Conservation (phyloP, 345 rosid genomes). For the Citrus medica region DNA sequence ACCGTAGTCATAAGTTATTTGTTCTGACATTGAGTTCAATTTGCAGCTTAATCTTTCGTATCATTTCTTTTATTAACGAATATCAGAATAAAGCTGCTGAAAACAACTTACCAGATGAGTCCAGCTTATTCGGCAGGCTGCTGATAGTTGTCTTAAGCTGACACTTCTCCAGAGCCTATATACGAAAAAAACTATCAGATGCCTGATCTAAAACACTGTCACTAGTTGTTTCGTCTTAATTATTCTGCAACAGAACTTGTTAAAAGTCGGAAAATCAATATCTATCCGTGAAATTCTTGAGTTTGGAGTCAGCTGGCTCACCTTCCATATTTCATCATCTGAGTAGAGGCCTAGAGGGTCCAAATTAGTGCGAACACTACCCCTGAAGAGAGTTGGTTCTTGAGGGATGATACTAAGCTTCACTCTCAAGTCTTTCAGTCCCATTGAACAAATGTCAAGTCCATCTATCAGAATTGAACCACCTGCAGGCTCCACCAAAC, state of each 20-base stretch:
- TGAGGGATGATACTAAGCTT: conserved; percentile 98
- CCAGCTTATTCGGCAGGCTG: conserved; percentile 58
- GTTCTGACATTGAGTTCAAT: neutral
- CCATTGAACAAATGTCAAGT: conserved; percentile 69
- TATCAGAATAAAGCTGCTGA: neutral
- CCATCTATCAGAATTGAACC: conserved; percentile 72
- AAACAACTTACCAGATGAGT: conserved; percentile 45
- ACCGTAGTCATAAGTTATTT: neutral
- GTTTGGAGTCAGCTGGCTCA: conserved; percentile 12
- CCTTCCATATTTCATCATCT: conserved; percentile 83
- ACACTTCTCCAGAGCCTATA: conserved; percentile 70
- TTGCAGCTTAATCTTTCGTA: no score
- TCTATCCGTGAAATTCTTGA: neutral
- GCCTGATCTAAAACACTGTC: neutral
- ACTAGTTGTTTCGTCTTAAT: neutral
- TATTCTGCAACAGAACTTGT: neutral
- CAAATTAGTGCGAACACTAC: conserved; percentile 73
- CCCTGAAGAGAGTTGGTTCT: conserved; percentile 85
- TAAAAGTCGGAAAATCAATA: neutral
- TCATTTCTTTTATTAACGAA: no score
- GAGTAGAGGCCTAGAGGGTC: conserved; percentile 80
- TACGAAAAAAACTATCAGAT: neutral
- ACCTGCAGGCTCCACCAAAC: conserved; percentile 74
- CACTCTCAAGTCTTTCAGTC: conserved; percentile 78
- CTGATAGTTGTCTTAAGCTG: conserved; percentile 62